These are phyloP conservation scores for Quercus gilva DNA, from an alignment of 306 rosid genomes.

Conservation along the genomic window DNA sequence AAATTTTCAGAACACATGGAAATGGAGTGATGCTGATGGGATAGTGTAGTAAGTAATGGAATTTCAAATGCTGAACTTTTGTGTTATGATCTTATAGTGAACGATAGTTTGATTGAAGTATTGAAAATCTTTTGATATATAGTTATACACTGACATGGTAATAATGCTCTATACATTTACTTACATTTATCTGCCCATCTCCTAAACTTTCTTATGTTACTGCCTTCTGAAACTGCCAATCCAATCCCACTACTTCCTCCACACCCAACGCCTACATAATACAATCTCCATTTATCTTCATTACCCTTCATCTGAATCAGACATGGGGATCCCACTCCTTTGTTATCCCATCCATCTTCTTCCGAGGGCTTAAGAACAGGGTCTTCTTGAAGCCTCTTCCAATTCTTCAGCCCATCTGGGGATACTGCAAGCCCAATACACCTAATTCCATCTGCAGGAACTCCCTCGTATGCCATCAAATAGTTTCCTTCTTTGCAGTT, in stretches of 20 bases:
- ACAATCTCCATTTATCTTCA: constrained; percentile 16
- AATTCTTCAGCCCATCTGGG: constrained; percentile 15
- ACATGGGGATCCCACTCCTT: constrained; percentile 27
- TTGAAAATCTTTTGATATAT: background rate
- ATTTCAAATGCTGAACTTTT: background rate
- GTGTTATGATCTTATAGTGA: background rate
- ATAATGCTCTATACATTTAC: constrained; percentile 1
- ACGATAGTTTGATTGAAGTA: background rate
- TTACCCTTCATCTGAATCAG: constrained; percentile 20
- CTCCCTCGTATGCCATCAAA: constrained; percentile 23
- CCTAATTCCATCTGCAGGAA: background rate
- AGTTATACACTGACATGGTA: background rate
- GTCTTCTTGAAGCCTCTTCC: constrained; percentile 5
- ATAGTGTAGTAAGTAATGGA: background rate
- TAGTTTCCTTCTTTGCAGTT: constrained; percentile 15
- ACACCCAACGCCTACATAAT: constrained; percentile 20
- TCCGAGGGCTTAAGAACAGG: background rate
- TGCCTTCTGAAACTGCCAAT: constrained; percentile 29
- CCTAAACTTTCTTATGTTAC: constrained; percentile 1
- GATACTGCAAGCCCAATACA: constrained; percentile 23
- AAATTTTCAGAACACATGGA: background rate
- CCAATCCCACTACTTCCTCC: constrained; percentile 29
- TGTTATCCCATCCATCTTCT: constrained; percentile 24
- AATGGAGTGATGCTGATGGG: background rate
- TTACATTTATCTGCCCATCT: constrained; percentile 21